phyloP scores from a whole-genome alignment of 2,329 filamentous ascomycete genomes.

The Aureobasidium vineae region DNA sequence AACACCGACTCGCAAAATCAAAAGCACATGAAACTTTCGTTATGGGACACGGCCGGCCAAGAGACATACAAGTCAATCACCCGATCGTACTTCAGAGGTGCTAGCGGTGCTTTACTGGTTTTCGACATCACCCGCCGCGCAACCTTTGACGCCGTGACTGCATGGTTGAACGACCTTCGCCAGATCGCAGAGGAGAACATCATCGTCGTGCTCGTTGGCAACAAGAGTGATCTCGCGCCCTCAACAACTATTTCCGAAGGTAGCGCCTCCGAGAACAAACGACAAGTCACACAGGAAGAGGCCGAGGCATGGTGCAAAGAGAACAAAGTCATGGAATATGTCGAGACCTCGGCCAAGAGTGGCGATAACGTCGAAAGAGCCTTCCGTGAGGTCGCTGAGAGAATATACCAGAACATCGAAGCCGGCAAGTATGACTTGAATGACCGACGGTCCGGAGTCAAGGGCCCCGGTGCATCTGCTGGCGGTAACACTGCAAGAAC shows the following conservation, averaged over 20 bases:
- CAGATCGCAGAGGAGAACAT: conserved; percentile 96
- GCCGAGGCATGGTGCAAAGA: conserved; percentile 83
- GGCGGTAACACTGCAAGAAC: conserved; percentile 44
- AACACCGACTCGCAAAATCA: conserved; percentile 46
- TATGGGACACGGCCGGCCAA: conserved; percentile 96
- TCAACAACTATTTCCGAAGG: conserved; percentile 40
- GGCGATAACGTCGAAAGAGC: conserved; percentile 92
- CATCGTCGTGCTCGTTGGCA: conserved; percentile 90
- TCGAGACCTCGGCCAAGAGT: conserved; percentile 94
- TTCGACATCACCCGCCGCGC: conserved; percentile 87
- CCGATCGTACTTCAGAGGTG: conserved; percentile 86
- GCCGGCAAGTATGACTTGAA: conserved; percentile 93
- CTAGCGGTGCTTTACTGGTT: conserved; percentile 75
- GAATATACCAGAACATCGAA: conserved; percentile 96
- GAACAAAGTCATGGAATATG: conserved; percentile 88
- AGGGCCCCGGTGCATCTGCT: conserved; percentile 57
- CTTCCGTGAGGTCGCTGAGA: conserved; percentile 88
- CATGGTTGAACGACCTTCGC: conserved; percentile 90
- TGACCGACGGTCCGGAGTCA: conserved; percentile 87
- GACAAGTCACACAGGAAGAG: conserved; percentile 78
- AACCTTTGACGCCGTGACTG: conserved; percentile 84
- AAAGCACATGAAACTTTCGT: conserved; percentile 86
- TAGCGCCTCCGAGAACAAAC: conserved; percentile 55
- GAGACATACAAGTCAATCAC: conserved; percentile 98
- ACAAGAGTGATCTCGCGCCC: conserved; percentile 80